A percentile compares a stretch with the other conserved stretches of the same genome.
These are phyloP conservation scores for Colletotrichum coccodes DNA, from an alignment of 2,329 filamentous ascomycete species.

Conservation along the genomic window DNA sequence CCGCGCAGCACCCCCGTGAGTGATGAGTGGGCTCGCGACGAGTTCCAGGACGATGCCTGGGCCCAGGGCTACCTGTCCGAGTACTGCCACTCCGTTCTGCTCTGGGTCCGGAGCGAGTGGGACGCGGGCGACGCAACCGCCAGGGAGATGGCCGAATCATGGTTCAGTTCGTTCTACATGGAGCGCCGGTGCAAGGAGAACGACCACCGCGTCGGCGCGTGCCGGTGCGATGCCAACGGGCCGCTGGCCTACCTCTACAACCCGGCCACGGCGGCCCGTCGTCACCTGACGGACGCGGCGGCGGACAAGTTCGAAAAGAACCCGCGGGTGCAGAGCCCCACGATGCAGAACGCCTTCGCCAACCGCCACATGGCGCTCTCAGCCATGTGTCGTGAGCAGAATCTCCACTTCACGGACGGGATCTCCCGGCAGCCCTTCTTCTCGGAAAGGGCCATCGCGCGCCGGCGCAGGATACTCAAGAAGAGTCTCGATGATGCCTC, in stretches of 20 bases:
- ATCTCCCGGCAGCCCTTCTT: slow-evolving; percentile 22
- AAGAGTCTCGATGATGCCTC: background rate
- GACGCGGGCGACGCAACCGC: background rate
- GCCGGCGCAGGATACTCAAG: slow-evolving; percentile 3
- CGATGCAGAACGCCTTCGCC: background rate
- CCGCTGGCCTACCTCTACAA: slow-evolving; percentile 28
- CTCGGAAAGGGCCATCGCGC: background rate
- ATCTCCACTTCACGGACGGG: slow-evolving; percentile 18
- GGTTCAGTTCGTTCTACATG: slow-evolving; percentile 16
- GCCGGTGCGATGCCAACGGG: slow-evolving; percentile 29
- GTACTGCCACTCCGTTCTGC: background rate
- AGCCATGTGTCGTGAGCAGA: background rate
- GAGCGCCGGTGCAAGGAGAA: slow-evolving; percentile 32
- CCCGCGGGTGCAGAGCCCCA: background rate
- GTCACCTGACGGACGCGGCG: slow-evolving; percentile 12
- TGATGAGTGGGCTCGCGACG: slow-evolving; percentile 21
- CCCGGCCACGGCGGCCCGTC: slow-evolving; percentile 25
- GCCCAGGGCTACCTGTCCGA: slow-evolving; percentile 14
- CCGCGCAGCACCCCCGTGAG: slow-evolving; percentile 11
- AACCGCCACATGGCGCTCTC: slow-evolving; percentile 2
- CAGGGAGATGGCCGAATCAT: background rate
- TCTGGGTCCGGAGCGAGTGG: slow-evolving; percentile 8
- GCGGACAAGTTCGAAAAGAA: background rate
- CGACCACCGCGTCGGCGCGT: slow-evolving; percentile 10
- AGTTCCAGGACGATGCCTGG: slow-evolving; percentile 19